These are phyloP conservation scores for Geranium brycei DNA, from an alignment of 345 rosid species.

Conservation along the genomic window DNA sequence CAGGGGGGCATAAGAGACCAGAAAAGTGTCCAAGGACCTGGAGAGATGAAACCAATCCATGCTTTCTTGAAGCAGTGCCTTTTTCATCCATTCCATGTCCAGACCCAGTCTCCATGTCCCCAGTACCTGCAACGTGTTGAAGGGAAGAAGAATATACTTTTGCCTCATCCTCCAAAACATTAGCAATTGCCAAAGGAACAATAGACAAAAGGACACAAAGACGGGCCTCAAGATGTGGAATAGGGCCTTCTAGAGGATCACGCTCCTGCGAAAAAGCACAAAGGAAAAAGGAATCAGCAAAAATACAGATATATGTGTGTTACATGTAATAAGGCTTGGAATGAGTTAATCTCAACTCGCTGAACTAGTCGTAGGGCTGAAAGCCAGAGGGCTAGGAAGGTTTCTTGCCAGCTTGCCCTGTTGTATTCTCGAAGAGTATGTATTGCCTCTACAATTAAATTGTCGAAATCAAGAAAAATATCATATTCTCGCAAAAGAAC, in stretches of 20 bases:
- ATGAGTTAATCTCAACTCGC: constrained; percentile 30
- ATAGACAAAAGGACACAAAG: constrained; percentile 49
- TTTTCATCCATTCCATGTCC: constrained; percentile 17
- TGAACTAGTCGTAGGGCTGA: constrained; percentile 69
- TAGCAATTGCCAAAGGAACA: constrained; percentile 44
- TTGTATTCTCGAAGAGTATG: constrained; percentile 34
- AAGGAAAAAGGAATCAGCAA: neutral
- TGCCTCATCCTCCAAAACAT: constrained; percentile 26
- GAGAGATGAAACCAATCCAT: constrained; percentile 36
- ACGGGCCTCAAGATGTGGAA: constrained; percentile 58
- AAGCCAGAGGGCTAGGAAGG: constrained; percentile 60
- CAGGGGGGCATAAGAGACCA: constrained; percentile 43
- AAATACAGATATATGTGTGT: too few species aligned
- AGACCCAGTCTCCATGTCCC: constrained; percentile 12
- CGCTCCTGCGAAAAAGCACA: constrained; percentile 31
- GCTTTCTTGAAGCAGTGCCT: constrained; percentile 14
- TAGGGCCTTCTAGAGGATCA: constrained; percentile 53
- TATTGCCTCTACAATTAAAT: constrained; percentile 30
- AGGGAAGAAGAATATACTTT: constrained; percentile 12
- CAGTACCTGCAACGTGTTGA: constrained; percentile 12
- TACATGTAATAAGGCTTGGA: neutral
- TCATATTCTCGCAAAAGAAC: neutral
- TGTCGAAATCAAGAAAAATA: constrained; percentile 5
- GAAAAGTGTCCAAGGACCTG: constrained; percentile 48
- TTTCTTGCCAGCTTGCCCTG: constrained; percentile 60